A percentile compares a stretch with the other conserved stretches of the same genome.
phyloP scores from a whole-genome alignment of 1,284 basidiomycete genomes.

The Cutaneotrichosporon sp. region DNA sequence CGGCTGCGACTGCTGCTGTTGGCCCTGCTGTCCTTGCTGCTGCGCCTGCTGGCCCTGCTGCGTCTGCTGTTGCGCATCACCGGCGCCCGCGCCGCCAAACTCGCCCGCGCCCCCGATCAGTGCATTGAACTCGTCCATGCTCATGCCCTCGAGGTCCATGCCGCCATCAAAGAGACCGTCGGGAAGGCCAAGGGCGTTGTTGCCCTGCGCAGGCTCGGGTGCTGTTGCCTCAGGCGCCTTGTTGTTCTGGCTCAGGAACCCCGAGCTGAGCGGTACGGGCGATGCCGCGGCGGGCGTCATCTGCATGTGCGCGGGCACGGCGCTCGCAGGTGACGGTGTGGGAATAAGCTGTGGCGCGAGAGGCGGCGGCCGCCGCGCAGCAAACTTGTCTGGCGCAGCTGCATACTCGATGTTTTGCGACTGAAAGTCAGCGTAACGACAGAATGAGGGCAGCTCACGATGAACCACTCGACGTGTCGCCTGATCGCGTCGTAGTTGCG shows the following conservation, averaged over 20 bases:
- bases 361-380: conserved; percentile 15
- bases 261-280: conserved; percentile 23
- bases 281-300: conserved; percentile 15
- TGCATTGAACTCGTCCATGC: conserved; percentile 25
- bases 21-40: not conserved
- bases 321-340: conserved; percentile 15
- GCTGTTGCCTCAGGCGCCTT: conserved; percentile 1
- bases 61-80: not conserved
- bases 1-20: not conserved
- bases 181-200: conserved; percentile 1
- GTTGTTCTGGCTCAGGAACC: conserved; percentile 16
- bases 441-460: conserved; percentile 14
- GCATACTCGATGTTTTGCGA: conserved; percentile 17
- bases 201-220: not conserved
- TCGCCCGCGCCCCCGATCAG: conserved; percentile 19
- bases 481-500: conserved; percentile 25
- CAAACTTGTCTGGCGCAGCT: conserved; percentile 19
- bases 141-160: conserved; percentile 13
- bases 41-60: not conserved
- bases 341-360: conserved; percentile 17
- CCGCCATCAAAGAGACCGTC: conserved; percentile 9
- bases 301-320: conserved; percentile 12
- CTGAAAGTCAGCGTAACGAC: not conserved
- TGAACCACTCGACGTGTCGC: conserved; percentile 31
- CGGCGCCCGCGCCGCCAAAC: not conserved